phyloP scores from a whole-genome alignment of 1,284 basidiomycete species.

The Termitomyces sp. region DNA sequence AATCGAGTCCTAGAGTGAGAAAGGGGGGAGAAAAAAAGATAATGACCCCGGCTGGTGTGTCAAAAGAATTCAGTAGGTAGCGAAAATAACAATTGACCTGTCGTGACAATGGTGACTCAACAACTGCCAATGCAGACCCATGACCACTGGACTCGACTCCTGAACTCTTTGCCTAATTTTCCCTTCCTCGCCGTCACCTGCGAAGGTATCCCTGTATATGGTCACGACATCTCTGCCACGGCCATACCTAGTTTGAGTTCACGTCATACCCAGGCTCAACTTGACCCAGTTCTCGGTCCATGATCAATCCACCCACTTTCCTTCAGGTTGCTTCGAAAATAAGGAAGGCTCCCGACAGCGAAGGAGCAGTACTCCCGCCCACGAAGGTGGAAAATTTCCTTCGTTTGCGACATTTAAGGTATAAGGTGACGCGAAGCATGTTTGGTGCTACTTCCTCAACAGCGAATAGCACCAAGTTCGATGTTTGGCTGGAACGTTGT shows the following conservation, averaged over 20 bases:
- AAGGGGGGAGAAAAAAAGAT: neutral
- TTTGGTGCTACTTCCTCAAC: neutral
- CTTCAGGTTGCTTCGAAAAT: neutral
- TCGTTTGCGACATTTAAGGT: neutral
- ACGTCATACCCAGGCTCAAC: neutral
- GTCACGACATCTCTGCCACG: neutral
- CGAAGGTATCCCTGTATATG: neutral
- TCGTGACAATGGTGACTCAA: neutral
- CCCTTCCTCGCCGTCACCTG: neutral
- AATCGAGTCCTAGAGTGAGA: neutral
- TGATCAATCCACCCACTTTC: neutral
- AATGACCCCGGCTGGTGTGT: neutral
- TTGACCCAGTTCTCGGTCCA: neutral
- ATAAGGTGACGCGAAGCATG: neutral
- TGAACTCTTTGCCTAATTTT: neutral
- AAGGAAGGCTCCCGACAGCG: neutral
- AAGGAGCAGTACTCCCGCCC: too few species aligned
- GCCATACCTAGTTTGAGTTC: neutral
- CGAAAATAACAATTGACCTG: neutral
- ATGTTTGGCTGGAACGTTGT: too few species aligned
- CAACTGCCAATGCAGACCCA: neutral
- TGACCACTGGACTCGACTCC: neutral
- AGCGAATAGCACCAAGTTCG: too few species aligned
- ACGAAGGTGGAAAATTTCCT: neutral
- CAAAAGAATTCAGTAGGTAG: neutral